These are phyloP conservation scores for Termitomyces sp. DNA, from an alignment of 768 basidiomycete species.

Conservation along the genomic window DNA sequence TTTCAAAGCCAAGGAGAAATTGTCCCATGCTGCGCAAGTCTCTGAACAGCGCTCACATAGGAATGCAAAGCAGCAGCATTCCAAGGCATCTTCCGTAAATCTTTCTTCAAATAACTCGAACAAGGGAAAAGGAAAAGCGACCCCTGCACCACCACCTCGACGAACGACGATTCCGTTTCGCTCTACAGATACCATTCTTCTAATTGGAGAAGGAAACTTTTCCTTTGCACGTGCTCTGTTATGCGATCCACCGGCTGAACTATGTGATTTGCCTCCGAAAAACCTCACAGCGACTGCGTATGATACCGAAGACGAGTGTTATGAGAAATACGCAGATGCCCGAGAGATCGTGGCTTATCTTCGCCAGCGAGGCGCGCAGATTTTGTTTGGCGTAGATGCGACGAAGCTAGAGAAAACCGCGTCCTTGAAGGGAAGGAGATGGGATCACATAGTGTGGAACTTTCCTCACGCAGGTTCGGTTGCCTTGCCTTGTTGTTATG, in stretches of 20 bases:
- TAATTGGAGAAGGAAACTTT: slow-evolving; percentile 95
- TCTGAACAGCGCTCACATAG: slow-evolving; percentile 43
- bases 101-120: slow-evolving; percentile 1
- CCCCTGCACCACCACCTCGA: slow-evolving; percentile 20
- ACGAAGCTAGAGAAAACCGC: slow-evolving; percentile 59
- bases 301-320: slow-evolving; percentile 74
- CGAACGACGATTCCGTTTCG: slow-evolving; percentile 60
- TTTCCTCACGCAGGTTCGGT: slow-evolving; percentile 87
- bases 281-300: slow-evolving; percentile 84
- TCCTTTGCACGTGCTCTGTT: slow-evolving; percentile 82
- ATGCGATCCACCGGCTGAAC: slow-evolving; percentile 34
- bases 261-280: slow-evolving; percentile 50
- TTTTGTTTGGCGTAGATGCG: slow-evolving; percentile 85
- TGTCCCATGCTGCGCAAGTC: slow-evolving; percentile 44
- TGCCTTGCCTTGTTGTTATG: not conserved
- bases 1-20: slow-evolving; percentile 54
- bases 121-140: slow-evolving; percentile 36
- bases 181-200: slow-evolving; percentile 59
- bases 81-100: slow-evolving; percentile 9
- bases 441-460: slow-evolving; percentile 88
- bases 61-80: slow-evolving; percentile 13
- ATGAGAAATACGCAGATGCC: slow-evolving; percentile 78
- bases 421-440: slow-evolving; percentile 53
- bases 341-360: slow-evolving; percentile 50
- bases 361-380: slow-evolving; percentile 53